A percentile compares a stretch with the other conserved stretches of the same genome.
Conservation (phyloP, 176 grass and related monocot genomes). For the Tuctoria greenei region DNA sequence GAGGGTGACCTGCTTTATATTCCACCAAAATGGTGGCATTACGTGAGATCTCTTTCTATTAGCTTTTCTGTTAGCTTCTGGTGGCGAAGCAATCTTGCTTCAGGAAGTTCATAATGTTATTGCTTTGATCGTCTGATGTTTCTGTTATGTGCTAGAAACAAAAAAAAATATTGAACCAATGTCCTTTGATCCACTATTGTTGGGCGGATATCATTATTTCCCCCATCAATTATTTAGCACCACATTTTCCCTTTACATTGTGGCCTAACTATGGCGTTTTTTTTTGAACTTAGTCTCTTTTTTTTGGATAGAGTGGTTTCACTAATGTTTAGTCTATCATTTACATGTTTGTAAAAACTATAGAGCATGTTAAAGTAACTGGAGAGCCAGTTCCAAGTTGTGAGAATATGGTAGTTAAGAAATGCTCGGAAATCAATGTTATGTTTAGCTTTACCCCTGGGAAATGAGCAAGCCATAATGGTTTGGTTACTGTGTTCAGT, state of each 20-base stretch:
- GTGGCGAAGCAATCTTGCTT: slow-evolving; percentile 56
- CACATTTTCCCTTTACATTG: neutral
- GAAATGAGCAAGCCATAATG: neutral
- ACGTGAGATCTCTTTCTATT: slow-evolving; percentile 84
- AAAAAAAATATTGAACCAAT: slow-evolving; percentile 6
- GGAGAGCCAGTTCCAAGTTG: neutral
- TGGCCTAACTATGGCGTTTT: neutral
- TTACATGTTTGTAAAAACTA: neutral
- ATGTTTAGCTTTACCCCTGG: neutral
- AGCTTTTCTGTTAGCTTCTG: slow-evolving; percentile 92
- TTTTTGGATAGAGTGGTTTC: neutral
- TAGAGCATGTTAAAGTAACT: neutral
- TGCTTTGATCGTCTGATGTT: slow-evolving; percentile 31
- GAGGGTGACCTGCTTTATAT: slow-evolving; percentile 97
- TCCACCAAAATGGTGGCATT: slow-evolving; percentile 97
- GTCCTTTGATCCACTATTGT: slow-evolving; percentile 25
- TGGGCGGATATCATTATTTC: slow-evolving; percentile 43
- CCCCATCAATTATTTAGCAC: slow-evolving; percentile 18
- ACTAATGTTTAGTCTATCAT: neutral
- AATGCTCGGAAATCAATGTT: neutral
- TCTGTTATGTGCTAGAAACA: slow-evolving; percentile 29
- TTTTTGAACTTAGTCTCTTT: neutral
- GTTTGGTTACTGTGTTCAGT: neutral
- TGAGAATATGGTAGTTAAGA: neutral
- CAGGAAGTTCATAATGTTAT: slow-evolving; percentile 30